A percentile compares a stretch with the other conserved stretches of the same genome.
phyloP scores from a whole-genome alignment of 2,329 filamentous ascomycete genomes.

The Diaporthe vexans region DNA sequence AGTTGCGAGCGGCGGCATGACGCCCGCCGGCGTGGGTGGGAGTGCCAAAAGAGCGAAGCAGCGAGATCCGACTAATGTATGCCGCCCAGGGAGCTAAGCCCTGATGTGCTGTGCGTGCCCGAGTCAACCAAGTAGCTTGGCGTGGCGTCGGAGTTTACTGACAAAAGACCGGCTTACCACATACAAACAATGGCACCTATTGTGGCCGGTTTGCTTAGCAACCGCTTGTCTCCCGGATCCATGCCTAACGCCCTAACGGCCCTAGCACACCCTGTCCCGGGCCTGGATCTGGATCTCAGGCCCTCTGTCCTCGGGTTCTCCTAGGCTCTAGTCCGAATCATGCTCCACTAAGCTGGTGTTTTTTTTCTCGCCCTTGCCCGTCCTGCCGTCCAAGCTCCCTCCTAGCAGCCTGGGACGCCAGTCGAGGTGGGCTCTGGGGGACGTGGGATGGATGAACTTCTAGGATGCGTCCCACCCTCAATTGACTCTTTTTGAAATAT shows the following conservation, averaged over 20 bases:
- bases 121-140: constrained; percentile 28
- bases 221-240: not conserved
- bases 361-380: constrained; percentile 23
- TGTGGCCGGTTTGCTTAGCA: constrained; percentile 9
- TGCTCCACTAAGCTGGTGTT: constrained; percentile 20
- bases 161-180: constrained; percentile 25
- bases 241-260: not conserved
- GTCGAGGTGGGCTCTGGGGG: not conserved
- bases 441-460: not conserved
- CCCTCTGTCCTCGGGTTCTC: constrained; percentile 18
- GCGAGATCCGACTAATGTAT: constrained; percentile 15
- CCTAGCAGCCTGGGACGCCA: not conserved
- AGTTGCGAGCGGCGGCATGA: not conserved
- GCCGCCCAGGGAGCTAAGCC: not conserved
- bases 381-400: constrained; percentile 23
- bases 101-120: constrained; percentile 1
- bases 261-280: not conserved
- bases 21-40: not conserved
- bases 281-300: constrained; percentile 11
- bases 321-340: constrained; percentile 22
- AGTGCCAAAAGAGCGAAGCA: constrained; percentile 24
- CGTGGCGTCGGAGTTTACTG: constrained; percentile 17
- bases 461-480: constrained; percentile 23
- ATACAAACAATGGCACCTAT: not conserved
- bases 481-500: constrained; percentile 8